phyloP scores from a whole-genome alignment of 305 asterid species.

The Solanum chacoense region DNA sequence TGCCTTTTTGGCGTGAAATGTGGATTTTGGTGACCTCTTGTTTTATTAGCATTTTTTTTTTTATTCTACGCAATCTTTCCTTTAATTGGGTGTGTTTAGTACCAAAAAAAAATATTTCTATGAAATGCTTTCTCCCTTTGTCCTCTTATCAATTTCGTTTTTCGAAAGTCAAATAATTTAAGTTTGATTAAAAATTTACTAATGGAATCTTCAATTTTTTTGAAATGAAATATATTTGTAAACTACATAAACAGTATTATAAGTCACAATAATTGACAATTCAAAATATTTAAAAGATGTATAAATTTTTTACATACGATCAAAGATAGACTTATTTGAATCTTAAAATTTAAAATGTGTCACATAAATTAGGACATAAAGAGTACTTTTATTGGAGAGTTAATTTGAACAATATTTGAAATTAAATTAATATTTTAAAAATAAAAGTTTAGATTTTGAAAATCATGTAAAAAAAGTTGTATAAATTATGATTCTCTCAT shows the following conservation, averaged over 20 bases:
- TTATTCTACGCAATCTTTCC: not conserved
- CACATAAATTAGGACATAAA: no score
- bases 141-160: rapidly evolving
- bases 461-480: not conserved
- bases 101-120: not conserved
- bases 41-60: not conserved
- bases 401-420: not conserved
- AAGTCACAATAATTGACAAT: no score
- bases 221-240: no score
- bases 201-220: rapidly evolving
- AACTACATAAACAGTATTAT: no score
- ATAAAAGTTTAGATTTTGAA: no score
- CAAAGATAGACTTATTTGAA: no score
- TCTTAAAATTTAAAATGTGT: no score
- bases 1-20: not conserved
- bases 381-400: not conserved
- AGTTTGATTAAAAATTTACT: no score
- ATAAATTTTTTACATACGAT: no score
- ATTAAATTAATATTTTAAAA: no score
- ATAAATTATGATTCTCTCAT: no score
- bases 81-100: not conserved
- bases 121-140: not conserved
- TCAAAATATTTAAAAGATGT: no score
- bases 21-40: not conserved
- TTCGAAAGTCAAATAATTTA: not conserved